A percentile compares a stretch with the other conserved stretches of the same genome.
These are phyloP conservation scores for Tolypocladium paradoxum DNA, from an alignment of 2,329 filamentous ascomycete species.

Conservation along the genomic window DNA sequence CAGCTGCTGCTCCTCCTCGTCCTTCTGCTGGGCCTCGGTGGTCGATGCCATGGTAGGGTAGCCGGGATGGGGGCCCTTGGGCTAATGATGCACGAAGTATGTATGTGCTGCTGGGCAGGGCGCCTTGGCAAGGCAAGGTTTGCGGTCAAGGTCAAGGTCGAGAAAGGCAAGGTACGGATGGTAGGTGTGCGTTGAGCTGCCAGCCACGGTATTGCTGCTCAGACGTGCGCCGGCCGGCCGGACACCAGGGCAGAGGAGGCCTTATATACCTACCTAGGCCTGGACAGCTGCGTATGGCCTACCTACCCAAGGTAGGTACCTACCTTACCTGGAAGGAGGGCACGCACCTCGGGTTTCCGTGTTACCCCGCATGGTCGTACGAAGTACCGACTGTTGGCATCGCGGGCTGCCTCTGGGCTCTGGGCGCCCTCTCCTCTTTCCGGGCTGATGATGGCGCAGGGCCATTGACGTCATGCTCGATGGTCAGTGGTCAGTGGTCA, in stretches of 20 bases:
- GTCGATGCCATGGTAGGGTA: background rate
- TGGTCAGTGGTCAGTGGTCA: background rate
- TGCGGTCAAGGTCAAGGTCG: background rate
- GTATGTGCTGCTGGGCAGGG: background rate
- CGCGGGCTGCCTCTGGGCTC: background rate
- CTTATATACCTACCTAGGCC: background rate
- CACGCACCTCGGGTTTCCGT: background rate
- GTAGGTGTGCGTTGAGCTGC: background rate
- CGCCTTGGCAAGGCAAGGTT: background rate
- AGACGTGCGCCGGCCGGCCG: background rate
- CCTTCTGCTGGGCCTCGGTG: background rate
- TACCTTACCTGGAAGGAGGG: background rate
- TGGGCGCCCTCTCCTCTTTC: background rate
- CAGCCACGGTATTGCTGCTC: background rate
- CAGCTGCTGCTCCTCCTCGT: constrained; percentile 4
- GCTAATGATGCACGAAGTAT: too few species aligned
- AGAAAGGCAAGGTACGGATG: background rate
- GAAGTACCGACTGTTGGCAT: background rate
- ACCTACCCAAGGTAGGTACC: too few species aligned
- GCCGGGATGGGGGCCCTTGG: background rate
- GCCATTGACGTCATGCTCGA: background rate
- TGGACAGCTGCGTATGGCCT: too few species aligned
- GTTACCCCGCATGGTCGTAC: background rate
- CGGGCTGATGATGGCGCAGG: background rate
- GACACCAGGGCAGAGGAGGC: background rate